These are phyloP conservation scores for Sphagnum magellanicum DNA, from an alignment of 228 moss, liverwort and hornwort genomes.

Conservation along the genomic window DNA sequence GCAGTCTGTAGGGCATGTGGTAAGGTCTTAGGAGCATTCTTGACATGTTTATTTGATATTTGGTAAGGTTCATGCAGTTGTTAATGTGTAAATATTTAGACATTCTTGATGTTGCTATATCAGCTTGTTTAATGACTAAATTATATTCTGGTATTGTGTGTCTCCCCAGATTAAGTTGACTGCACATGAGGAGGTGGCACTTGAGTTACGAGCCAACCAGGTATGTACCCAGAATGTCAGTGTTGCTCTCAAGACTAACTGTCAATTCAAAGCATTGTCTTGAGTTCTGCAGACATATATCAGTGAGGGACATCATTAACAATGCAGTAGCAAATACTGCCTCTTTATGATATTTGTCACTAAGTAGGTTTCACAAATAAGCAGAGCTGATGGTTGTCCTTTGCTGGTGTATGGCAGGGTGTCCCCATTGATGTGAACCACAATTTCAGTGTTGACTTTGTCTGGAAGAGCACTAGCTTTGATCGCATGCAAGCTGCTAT, in stretches of 20 bases:
- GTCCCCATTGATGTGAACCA: conserved; percentile 62
- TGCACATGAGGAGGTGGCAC: conserved; percentile 61
- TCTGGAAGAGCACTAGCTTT: conserved; percentile 66
- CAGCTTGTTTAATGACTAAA: too few species aligned
- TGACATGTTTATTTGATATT: neutral
- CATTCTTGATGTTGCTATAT: too few species aligned
- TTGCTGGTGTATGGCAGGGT: conserved; percentile 17
- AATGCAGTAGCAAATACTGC: too few species aligned
- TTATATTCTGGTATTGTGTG: neutral
- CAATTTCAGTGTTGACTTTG: conserved; percentile 58
- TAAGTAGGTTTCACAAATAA: too few species aligned
- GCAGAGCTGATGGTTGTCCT: too few species aligned
- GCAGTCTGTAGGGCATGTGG: conserved; percentile 71
- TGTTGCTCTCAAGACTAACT: too few species aligned
- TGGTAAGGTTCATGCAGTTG: too few species aligned
- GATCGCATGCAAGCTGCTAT: conserved; percentile 62
- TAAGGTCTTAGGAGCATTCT: conserved; percentile 14
- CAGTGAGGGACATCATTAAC: too few species aligned
- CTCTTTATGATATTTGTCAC: too few species aligned
- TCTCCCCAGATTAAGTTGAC: conserved; percentile 50
- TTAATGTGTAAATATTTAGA: too few species aligned
- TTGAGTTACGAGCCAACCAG: conserved; percentile 62
- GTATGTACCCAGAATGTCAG: conserved; percentile 8
- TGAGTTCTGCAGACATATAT: too few species aligned
- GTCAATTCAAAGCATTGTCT: too few species aligned